Evolutionary conservation across 2,329 filamentous ascomycete genomes (phyloP).

Genomic region (Penicillium glabrum): DNA sequence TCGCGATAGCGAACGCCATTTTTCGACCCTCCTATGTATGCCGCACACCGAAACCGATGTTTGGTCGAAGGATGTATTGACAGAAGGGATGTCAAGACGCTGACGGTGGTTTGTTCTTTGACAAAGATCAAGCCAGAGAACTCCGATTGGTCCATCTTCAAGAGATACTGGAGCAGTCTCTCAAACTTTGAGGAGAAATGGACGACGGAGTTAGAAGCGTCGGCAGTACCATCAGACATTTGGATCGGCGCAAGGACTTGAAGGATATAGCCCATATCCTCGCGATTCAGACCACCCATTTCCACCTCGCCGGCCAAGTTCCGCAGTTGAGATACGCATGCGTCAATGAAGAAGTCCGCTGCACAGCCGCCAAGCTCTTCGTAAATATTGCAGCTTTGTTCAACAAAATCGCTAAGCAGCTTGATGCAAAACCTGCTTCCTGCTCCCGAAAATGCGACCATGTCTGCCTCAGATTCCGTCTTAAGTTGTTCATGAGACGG

Average conservation of each 20-base stretch:
- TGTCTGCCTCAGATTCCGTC: constrained; percentile 28
- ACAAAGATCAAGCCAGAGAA: constrained; percentile 67
- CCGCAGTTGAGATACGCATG: constrained; percentile 44
- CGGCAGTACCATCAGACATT: constrained; percentile 12
- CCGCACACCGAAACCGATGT: constrained; percentile 44
- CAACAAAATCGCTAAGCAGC: constrained; percentile 58
- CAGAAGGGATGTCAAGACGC: constrained; percentile 60
- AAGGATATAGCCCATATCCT: constrained; percentile 56
- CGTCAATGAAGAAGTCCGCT: constrained; percentile 63
- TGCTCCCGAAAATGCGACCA: constrained; percentile 27
- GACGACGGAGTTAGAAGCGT: constrained; percentile 1
- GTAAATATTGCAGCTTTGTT: constrained; percentile 53
- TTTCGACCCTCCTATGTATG: constrained; percentile 50
- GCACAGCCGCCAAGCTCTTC: constrained; percentile 67
- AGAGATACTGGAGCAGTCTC: constrained; percentile 56
- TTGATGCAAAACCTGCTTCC: constrained; percentile 45
- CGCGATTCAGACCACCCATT: constrained; percentile 49
- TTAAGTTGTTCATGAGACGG: constrained; percentile 49
- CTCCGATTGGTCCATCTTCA: constrained; percentile 44
- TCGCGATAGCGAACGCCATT: constrained; percentile 41
- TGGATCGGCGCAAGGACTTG: constrained; percentile 34
- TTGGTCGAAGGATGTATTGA: constrained; percentile 50
- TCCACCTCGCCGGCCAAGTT: constrained; percentile 25
- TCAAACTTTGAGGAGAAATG: constrained; percentile 59
- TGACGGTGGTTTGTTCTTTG: constrained; percentile 60